phyloP scores from a whole-genome alignment of 768 basidiomycete genomes.

The Cantharellus anzutake region DNA sequence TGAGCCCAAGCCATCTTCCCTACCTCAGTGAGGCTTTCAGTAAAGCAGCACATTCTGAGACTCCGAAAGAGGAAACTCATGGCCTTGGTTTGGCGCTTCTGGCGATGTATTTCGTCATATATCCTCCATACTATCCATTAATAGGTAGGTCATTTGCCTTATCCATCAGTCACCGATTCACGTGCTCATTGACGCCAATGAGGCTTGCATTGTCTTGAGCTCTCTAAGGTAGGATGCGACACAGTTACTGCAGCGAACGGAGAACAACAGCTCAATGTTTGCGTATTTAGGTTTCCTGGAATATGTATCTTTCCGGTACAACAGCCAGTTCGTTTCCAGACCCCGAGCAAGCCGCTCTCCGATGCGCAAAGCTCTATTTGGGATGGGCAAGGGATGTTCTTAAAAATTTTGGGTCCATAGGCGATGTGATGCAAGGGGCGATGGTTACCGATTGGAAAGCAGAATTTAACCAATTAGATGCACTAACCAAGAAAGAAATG shows the following conservation, averaged over 20 bases:
- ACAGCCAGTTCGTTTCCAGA: not conserved
- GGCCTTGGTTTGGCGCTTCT: conserved; percentile 33
- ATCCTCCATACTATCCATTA: conserved; percentile 65
- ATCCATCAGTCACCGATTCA: conserved; percentile 8
- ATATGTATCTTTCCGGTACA: not conserved
- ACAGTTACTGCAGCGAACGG: no score
- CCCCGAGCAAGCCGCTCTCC: not conserved
- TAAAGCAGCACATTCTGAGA: conserved; percentile 38
- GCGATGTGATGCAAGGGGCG: not conserved
- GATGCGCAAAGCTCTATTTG: not conserved
- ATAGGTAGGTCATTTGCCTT: conserved; percentile 29
- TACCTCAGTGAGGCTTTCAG: conserved; percentile 45
- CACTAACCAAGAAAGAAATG: no score
- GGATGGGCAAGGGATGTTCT: not conserved
- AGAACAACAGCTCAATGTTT: not conserved
- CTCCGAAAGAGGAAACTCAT: not conserved
- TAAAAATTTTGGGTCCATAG: not conserved
- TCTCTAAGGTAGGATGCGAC: conserved; percentile 68
- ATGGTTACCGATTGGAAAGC: no score
- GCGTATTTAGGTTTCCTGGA: not conserved
- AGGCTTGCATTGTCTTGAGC: conserved; percentile 62
- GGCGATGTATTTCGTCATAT: conserved; percentile 47
- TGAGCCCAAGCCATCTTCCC: conserved; percentile 37
- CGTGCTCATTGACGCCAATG: not conserved
- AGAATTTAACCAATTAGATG: no score